Evolutionary conservation across 106 monocot genomes (phyloP), one percentile per base, ranked within the genome.

Genomic region (Alisma plantagoaquatica): DNA sequence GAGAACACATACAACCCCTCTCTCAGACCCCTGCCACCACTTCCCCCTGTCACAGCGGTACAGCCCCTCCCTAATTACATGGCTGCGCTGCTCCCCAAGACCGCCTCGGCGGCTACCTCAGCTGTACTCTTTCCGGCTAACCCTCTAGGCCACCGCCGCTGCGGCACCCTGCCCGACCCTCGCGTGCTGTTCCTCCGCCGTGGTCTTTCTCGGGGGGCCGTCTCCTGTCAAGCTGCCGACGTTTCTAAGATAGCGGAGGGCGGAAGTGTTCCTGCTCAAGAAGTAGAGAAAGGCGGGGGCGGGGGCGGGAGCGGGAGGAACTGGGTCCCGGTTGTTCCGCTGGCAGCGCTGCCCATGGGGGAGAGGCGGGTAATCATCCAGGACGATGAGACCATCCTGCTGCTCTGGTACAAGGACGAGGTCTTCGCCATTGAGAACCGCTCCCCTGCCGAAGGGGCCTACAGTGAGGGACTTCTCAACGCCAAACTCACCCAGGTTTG

Each of bases 401-500:
- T 96, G 22, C 62, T 96, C 27, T 96, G 96, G 96, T 89, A 84
- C 61, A 96, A 96, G 27, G 77, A 96, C 10, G 63, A 84, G 70
- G 70, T 96, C 2, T 72, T 75, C 57, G 96, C 96, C 22, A 79
- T 84, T 19, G 88, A 96, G 73, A 96, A 96, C 64, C 65, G 88
- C 19, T 96, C 96, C 0, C 96, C 84, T 0, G 96, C 96, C 9
- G 94, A 96, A 59, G 94, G 94, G 8, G 94, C 94, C 26, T 96
- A 96, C 56, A 81, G 57, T 22, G 89, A 96, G 49, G 96, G 96
- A 14, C 68, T 89, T 9, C 65, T 89, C 28, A 94, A 89, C 71
- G 96, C 96, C 27, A 96, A 76, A 69, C 88, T 96, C 63, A 96
- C 88, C 22, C 88, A 96, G 96, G 96, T 96, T 38, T 28, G 46